Evolutionary conservation across 176 grass and related monocot species (phyloP), one percentile per base, ranked within the genome.

Genomic region (Musa beccarii): DNA sequence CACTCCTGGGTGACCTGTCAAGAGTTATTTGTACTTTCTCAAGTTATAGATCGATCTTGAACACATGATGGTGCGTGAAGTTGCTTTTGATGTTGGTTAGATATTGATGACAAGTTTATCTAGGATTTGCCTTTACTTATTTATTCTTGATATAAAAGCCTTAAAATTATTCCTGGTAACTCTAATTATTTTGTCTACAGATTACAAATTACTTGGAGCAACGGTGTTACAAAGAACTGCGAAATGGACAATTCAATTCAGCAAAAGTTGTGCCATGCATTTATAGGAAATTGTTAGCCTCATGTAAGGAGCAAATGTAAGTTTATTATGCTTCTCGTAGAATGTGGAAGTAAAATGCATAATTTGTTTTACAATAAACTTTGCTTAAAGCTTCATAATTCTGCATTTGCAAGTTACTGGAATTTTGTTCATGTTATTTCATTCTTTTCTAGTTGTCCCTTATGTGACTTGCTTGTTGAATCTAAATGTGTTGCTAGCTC

Each of bases 261-360:
- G 95, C 86, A 79, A 99, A 85, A 86, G 95, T 89, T 76, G 88
- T 94, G 12, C 90, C 95, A 52, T 87, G 79, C 59, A 85, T 99
- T 21, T 99, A 99, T 72, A 84, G 88, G 83, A 99, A 83, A 76
- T 51, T 99, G 68, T 83, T 99, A 43, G 84, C 88, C 84, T 89
- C 90, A 81, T 99, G 95, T 84, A 92, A 92, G 76, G 88, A 88
- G n/a, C 88, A 94, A 63, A 88, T 81, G 95, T 92, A 89, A 85
- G 86, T 84, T 74, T 63, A 76, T 77, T 78, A 9, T 19, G 29
- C 54, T 75, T 57, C 52, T 76, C 49, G 66, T 19, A 71, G 54
- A 50, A 49, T 85, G 11, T 84, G 21, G 53, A 20, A 72, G 13
- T 75, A 17, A 11, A 75, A 20, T 26, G 52, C 11, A 23, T 43